Evolutionary conservation across 768 basidiomycete genomes (phyloP), one percentile per base, ranked within the genome.

Genomic region (Trametes villosa): DNA sequence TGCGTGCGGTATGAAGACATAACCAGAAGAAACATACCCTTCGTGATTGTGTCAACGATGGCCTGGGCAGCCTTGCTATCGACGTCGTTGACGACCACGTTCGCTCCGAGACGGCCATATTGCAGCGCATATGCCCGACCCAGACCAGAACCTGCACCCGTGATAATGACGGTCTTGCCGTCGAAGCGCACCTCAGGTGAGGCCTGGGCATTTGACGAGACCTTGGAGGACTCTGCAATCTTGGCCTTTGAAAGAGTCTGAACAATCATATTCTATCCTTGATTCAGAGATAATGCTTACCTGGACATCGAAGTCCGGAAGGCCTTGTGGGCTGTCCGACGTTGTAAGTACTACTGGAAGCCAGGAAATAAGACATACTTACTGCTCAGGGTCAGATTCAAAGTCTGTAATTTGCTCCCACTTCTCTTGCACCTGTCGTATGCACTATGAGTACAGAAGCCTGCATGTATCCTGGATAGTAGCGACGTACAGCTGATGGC

Each of bases 81-180:
- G 47, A 98, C 88, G 69, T 99, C 97, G 72, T 98, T 99, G 42
- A 98, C 86, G 45, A 98, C 91, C 31, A 99, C 92, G 67, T 97
- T 97, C 11, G 94, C 96, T n/a, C 97, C 96, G 9, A 96, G 86
- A 54, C 84, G 86, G 26, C 83, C 92, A 70, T 90, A 98, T 91
- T 98, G 92, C 42, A 89, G 81, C 0, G 97, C 92, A 70, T 98
- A 97, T 2, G 86, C 84, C 29, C 97, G 87, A 18, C 97, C 97
- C 30, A 99, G 86, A 53, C 96, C 97, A 27, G 91, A 93, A 41
- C 96, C 96, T 8, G 95, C 92, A 38, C 96, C 97, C 2, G 97
- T 98, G 66, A 98, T 83, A 67, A 99, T 87, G 60, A 91, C 92
- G 12, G 94, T 96, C 78, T 98, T 89, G 17, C 87, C 90, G 60